Base-by-base conservation (phyloP, 1,284 basidiomycete species). In the Ustilago bromivora region DNA sequence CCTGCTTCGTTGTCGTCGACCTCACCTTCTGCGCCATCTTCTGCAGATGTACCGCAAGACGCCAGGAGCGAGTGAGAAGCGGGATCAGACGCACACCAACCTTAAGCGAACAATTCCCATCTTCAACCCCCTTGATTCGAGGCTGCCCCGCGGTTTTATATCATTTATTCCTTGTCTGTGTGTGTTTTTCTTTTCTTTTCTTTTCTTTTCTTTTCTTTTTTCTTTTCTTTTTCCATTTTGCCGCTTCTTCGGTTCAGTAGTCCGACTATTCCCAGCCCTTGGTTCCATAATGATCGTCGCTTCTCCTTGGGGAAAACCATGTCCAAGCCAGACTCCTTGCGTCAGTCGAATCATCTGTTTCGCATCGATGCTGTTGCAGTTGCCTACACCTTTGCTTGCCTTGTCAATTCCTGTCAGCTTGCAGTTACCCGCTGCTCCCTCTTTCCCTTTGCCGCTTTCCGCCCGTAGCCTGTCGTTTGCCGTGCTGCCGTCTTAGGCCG, bases 281-380 rank as follows among this genome's bases (percentile, higher is more conserved):
- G 15, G 28, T 31, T 28, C 46, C 43, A 8, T 23, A 10, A 7
- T 54, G 53, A 35, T 54, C 35, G 36, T 53, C 52, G 40, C 40
- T 34, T 49, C 55, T 35, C 32, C 54, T 46, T 56, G 12, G 31
- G 23, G n/a, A 4, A 65, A 55, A 41, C 36, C 65, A 61, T 65
- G 61, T 53, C 61, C 61, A 65, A 52, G 57, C 65, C 65, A 65
- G 54, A 61, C 64, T 57, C 70, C 70, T 72, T 43, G 65, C 70
- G 60, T 67, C 52, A 28, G 32, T 66, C 68, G 64, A 67, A 67
- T 57, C 65, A 60, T 60, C 34, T 38, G 36, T 63, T 11, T 51
- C 60, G 64, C 69, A 51, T 62, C 58, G 41, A 61, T 59, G 36
- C 36, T 17, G 15, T 23, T 41, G 35, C 55, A 15, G 55, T 38